phyloP scores from a whole-genome alignment of 345 rosid genomes.

The Eucalyptus melliodora region DNA sequence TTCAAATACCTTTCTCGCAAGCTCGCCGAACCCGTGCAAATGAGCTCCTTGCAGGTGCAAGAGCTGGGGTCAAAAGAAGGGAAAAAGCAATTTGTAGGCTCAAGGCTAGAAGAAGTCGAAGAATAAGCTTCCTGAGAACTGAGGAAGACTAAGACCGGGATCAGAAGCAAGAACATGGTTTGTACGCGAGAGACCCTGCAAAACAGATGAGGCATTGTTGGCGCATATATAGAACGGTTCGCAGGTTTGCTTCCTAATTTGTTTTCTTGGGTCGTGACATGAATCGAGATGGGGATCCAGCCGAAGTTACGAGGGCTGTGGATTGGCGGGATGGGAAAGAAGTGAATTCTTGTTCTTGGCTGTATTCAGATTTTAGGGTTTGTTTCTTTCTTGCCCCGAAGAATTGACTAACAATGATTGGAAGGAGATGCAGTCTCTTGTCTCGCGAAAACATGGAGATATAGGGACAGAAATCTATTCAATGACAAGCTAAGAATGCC shows the following conservation, averaged over 20 bases:
- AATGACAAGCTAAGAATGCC: no score
- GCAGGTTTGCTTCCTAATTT: background rate
- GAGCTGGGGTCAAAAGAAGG: background rate
- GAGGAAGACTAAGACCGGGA: background rate
- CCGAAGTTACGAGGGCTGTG: background rate
- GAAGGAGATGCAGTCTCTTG: no score
- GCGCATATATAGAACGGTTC: background rate
- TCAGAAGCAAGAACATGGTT: conserved; percentile 1
- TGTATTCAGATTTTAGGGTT: no score
- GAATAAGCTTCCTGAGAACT: background rate
- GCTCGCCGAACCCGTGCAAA: conserved; percentile 11
- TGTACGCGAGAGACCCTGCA: background rate
- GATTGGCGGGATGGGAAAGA: background rate
- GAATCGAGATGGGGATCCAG: background rate
- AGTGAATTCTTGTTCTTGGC: no score
- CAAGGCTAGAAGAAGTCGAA: background rate
- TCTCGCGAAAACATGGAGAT: no score
- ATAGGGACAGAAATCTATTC: no score
- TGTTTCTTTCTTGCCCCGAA: no score
- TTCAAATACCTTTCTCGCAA: conserved; percentile 3
- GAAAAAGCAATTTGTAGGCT: background rate
- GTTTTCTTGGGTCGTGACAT: background rate
- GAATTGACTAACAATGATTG: no score
- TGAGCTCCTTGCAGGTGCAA: conserved; percentile 3
- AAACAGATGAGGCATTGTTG: background rate